Base-by-base conservation (phyloP, 306 rosid genomes). In the Ochetophila trinervis region DNA sequence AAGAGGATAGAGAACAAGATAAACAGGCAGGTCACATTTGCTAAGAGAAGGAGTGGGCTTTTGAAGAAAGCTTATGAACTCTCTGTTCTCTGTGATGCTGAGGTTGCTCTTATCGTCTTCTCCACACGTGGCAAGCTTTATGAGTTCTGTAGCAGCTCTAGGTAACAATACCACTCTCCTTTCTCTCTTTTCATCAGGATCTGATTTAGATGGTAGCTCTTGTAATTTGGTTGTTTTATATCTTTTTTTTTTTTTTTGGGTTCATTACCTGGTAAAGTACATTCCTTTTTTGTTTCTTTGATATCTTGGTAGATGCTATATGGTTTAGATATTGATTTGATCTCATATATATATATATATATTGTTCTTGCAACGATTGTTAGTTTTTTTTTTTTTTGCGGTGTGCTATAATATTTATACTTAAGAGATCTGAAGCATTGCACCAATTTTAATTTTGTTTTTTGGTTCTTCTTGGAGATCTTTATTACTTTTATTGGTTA, bases 1-100 rank as follows among this genome's bases (percentile, higher is more conserved):
- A 91, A 86, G 84, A 91, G 97, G 79, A 91, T 88, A 82, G 95
- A 91, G 91, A 91, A 91, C 86, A 91, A 91, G 85, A 88, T 91
- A 82, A 91, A 91, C 96, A 91, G 97, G 77, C 97, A 91, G 27
- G 97, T 91, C 0, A 91, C 97, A 4, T 91, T 91, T 72, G 95
- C 97, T 27, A 88, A 91, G 87, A 83, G 97, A 57, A 86, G 97
- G 56, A 91, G 88, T 84, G 97, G 97, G 6, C 85, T 91, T 57
- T 80, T 88, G 57, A 91, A 91, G 93, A 91, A 91, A 79, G 97
- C 97, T 18, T 91, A 91, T 70, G 97, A 91, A 78, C 90, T 91
- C 16, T 91, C 97, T 62, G 83, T 88, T 80, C 91, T 91, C 11
- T 91, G 95, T 72, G 97, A 88, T 61, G 97, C 95, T 53, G 97